Conservation (phyloP, 2,329 filamentous ascomycete genomes). For the Volutella citrinella region DNA sequence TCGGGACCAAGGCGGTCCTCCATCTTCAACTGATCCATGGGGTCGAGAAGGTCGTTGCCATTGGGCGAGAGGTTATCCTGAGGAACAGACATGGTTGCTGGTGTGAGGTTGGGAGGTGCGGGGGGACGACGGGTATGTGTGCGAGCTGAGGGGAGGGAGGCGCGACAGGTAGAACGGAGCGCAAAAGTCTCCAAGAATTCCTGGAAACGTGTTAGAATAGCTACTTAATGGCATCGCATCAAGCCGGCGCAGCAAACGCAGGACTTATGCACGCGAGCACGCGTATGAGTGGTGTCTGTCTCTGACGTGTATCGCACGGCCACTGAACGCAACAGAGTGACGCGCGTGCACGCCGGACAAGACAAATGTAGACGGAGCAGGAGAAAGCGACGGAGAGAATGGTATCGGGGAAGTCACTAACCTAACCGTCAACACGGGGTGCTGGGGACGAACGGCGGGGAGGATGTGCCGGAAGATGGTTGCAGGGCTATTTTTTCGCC, state of each 20-base stretch:
- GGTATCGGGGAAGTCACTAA: no score
- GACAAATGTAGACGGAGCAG: neutral
- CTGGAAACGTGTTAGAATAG: no score
- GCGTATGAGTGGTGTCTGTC: conserved; percentile 4
- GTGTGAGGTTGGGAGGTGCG: conserved; percentile 16
- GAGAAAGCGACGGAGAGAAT: no score
- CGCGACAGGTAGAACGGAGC: neutral
- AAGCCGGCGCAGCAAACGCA: no score
- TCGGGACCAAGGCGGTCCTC: conserved; percentile 67
- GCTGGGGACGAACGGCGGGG: conserved; percentile 17
- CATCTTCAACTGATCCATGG: conserved; percentile 64
- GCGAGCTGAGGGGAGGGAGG: conserved; percentile 2
- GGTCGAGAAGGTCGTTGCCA: conserved; percentile 59
- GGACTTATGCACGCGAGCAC: conserved; percentile 18
- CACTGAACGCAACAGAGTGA: conserved; percentile 1
- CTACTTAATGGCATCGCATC: no score
- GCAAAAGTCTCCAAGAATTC: no score
- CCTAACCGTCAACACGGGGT: conserved; percentile 22
- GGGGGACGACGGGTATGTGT: conserved; percentile 13
- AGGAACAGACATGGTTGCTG: conserved; percentile 55
- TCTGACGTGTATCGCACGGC: conserved; percentile 10
- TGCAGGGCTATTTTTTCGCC: conserved; percentile 27
- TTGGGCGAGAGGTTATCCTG: conserved; percentile 57
- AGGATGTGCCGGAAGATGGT: conserved; percentile 18
- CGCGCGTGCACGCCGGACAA: conserved; percentile 4